Evolutionary conservation across 495 filamentous ascomycete genomes (phyloP).

Genomic region (Xylaria acuta): DNA sequence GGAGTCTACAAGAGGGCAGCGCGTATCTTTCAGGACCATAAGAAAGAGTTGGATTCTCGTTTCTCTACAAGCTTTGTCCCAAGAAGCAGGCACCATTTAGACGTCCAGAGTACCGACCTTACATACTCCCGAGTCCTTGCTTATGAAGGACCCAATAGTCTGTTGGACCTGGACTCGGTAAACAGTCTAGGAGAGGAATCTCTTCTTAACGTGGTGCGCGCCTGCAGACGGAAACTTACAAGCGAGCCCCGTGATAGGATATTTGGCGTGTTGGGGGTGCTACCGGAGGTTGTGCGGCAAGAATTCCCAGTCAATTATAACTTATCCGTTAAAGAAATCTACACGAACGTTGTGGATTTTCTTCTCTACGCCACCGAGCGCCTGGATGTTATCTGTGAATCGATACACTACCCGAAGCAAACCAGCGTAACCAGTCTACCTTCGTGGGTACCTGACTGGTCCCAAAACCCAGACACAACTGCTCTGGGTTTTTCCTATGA

Average conservation of each 20-base stretch:
- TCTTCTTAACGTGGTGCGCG: background rate
- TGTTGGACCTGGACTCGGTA: no score
- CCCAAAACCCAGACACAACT: background rate
- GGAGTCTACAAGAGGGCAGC: background rate
- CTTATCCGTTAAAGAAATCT: constrained; percentile 1
- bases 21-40: background rate
- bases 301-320: background rate
- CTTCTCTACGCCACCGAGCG: background rate
- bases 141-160: background rate
- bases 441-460: constrained; percentile 3
- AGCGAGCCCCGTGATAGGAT: background rate
- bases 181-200: background rate
- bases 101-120: background rate
- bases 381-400: constrained; percentile 2
- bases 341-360: background rate
- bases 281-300: background rate
- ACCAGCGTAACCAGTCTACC: background rate
- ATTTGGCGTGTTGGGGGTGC: background rate
- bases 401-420: constrained; percentile 1
- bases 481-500: background rate
- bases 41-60: background rate
- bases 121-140: background rate
- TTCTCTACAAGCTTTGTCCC: background rate
- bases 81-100: no score
- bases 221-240: constrained; percentile 1